Percentiles rank a stretch among this genome's conserved stretches.
These are phyloP conservation scores for Penicillium sp. DNA, from an alignment of 2,329 filamentous ascomycete species.

Conservation along the genomic window DNA sequence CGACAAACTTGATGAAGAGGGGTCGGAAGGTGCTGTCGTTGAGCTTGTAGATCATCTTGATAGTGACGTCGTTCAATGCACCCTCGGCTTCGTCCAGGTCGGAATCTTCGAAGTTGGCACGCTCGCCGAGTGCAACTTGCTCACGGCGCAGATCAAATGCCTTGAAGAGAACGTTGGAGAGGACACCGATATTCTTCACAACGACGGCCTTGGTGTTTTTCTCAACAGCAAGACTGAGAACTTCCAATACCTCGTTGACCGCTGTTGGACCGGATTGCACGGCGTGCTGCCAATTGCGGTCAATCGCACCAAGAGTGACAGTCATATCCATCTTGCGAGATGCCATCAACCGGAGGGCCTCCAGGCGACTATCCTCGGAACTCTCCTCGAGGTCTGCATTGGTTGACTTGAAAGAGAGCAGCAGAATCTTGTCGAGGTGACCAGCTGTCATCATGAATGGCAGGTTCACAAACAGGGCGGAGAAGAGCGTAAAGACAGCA, in stretches of 20 bases:
- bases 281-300: conserved; percentile 67
- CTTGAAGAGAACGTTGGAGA: conserved; percentile 60
- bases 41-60: conserved; percentile 94
- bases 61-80: conserved; percentile 62
- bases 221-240: conserved; percentile 68
- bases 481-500: conserved; percentile 74
- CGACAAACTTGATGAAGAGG: conserved; percentile 78
- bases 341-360: conserved; percentile 70
- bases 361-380: conserved; percentile 59
- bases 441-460: conserved; percentile 81
- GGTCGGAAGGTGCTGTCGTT: conserved; percentile 92
- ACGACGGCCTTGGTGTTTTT: conserved; percentile 73
- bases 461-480: conserved; percentile 72
- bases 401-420: conserved; percentile 68
- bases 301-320: conserved; percentile 68
- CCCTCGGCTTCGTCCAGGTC: conserved; percentile 58
- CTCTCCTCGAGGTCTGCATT: conserved; percentile 57
- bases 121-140: conserved; percentile 29
- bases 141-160: conserved; percentile 49
- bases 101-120: conserved; percentile 42
- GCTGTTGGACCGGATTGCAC: conserved; percentile 60
- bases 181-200: conserved; percentile 64
- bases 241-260: conserved; percentile 62
- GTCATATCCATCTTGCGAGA: conserved; percentile 68
- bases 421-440: conserved; percentile 67